phyloP scores from a whole-genome alignment of 352 stramenopile species.

The Phytophthora boehmeriae region DNA sequence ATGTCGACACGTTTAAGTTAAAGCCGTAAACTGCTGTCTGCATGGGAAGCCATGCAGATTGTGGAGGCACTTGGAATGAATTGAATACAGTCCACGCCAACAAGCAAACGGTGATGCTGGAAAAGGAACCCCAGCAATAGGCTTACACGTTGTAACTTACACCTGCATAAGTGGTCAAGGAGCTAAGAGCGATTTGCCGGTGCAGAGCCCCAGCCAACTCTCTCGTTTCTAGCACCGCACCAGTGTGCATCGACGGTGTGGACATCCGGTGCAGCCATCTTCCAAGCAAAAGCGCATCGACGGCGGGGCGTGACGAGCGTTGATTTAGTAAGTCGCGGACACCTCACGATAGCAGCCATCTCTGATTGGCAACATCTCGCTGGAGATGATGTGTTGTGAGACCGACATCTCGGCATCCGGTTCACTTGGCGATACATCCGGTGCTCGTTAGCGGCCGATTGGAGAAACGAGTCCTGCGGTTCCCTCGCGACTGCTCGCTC shows the following conservation, averaged over 20 bases:
- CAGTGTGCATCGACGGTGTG: background rate
- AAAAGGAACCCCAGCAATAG: slow-evolving; percentile 2
- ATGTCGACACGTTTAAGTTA: too few species aligned
- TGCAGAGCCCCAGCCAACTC: background rate
- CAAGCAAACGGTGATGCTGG: background rate
- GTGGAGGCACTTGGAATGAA: background rate
- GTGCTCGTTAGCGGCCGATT: too few species aligned
- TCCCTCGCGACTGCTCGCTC: too few species aligned
- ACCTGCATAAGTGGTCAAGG: background rate
- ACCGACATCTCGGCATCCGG: too few species aligned
- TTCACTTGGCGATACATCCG: too few species aligned
- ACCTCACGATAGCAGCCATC: background rate
- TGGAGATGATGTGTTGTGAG: too few species aligned
- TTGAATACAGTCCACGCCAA: background rate
- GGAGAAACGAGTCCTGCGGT: too few species aligned
- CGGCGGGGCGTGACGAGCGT: background rate
- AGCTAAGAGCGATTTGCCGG: background rate
- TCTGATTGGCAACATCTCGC: too few species aligned
- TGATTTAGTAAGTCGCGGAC: slow-evolving; percentile 2
- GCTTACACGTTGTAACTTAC: background rate
- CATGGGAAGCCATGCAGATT: background rate
- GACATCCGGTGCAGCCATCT: background rate
- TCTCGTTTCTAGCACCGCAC: background rate
- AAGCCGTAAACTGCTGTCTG: too few species aligned
- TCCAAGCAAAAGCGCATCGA: background rate